Conservation (phyloP, 2,329 filamentous ascomycete species). For the Alternaria longipes region DNA sequence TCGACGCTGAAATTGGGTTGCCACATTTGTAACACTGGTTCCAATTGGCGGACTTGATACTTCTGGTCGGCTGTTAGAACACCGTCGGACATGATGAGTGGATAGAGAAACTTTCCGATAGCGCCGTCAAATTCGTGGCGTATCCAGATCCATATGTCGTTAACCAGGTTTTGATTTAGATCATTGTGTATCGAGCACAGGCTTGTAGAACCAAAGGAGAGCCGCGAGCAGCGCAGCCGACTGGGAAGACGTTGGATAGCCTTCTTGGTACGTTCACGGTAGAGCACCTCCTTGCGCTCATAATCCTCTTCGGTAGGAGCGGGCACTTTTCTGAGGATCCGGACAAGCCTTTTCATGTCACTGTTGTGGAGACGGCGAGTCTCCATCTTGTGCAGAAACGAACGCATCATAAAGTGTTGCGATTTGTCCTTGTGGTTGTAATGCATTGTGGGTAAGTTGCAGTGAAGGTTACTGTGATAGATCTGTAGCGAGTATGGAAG, state of each 20-base stretch:
- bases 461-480: background rate
- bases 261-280: slow-evolving; percentile 19
- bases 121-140: slow-evolving; percentile 33
- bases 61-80: slow-evolving; percentile 30
- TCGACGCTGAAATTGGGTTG: slow-evolving; percentile 24
- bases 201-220: slow-evolving; percentile 16
- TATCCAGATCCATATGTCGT: slow-evolving; percentile 36
- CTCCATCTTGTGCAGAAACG: slow-evolving; percentile 20
- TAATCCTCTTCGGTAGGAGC: slow-evolving; percentile 1
- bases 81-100: slow-evolving; percentile 30
- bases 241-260: slow-evolving; percentile 34
- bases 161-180: slow-evolving; percentile 30
- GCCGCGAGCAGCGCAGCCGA: slow-evolving; percentile 30
- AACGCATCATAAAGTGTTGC: slow-evolving; percentile 14
- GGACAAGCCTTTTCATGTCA: slow-evolving; percentile 38
- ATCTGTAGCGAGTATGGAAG: slow-evolving; percentile 3
- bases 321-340: slow-evolving; percentile 27
- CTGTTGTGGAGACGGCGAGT: slow-evolving; percentile 28
- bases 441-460: background rate
- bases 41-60: slow-evolving; percentile 32
- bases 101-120: slow-evolving; percentile 39
- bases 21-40: slow-evolving; percentile 43
- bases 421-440: background rate
- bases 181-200: slow-evolving; percentile 39
- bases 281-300: slow-evolving; percentile 3